A percentile compares a stretch with the other conserved stretches of the same genome.
These are phyloP conservation scores for Jacaranda copaia DNA, from an alignment of 257 asterid species.

Conservation along the genomic window DNA sequence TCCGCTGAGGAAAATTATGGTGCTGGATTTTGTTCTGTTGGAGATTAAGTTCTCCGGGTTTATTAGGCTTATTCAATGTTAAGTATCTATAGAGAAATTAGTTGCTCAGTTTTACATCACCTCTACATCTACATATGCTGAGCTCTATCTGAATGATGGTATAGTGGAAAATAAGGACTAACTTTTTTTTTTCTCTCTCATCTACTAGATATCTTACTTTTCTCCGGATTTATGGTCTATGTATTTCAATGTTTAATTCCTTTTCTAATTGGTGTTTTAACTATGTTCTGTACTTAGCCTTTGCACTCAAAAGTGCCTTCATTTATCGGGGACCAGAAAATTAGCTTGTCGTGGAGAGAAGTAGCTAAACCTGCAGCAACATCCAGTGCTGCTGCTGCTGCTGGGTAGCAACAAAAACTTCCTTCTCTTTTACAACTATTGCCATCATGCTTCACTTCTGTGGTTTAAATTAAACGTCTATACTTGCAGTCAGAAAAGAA, in stretches of 20 bases:
- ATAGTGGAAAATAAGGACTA: background rate
- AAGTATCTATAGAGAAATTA: too few species aligned
- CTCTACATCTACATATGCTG: background rate
- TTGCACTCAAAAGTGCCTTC: conserved; percentile 90
- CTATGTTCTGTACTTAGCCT: conserved; percentile 53
- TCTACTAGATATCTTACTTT: too few species aligned
- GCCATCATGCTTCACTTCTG: background rate
- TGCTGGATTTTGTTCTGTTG: background rate
- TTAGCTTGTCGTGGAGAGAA: conserved; percentile 93
- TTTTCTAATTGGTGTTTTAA: background rate
- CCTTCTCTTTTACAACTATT: background rate
- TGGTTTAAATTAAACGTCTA: background rate
- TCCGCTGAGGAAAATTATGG: background rate
- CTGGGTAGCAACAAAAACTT: conserved; percentile 53
- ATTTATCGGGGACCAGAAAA: conserved; percentile 80
- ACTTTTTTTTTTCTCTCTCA: background rate
- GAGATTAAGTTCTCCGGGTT: background rate
- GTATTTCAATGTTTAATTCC: conserved; percentile 1
- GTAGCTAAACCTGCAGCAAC: conserved; percentile 54
- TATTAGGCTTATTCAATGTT: background rate
- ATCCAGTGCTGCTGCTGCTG: conserved; percentile 50
- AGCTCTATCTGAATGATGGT: background rate
- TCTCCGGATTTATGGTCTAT: background rate
- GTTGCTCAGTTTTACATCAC: too few species aligned
- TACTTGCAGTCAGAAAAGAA: conserved; percentile 69